Evolutionary conservation across 2,329 filamentous ascomycete species (phyloP).

Genomic region (Penicillium polonicum): DNA sequence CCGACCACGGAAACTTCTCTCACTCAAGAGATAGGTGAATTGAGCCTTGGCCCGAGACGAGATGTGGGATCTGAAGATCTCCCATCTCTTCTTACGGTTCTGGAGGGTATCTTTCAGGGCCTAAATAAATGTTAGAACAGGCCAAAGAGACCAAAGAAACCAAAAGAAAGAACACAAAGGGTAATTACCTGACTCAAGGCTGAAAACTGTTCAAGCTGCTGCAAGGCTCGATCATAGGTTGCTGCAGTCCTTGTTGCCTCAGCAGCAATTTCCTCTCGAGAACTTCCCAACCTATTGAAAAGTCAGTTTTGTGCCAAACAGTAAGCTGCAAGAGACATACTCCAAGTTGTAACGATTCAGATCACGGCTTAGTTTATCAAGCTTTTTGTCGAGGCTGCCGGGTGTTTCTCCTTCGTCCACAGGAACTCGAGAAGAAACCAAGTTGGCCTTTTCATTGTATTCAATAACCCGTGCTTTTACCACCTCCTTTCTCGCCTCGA

Average conservation of each 20-base stretch:
- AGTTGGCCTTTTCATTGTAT: conserved; percentile 56
- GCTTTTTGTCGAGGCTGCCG: conserved; percentile 49
- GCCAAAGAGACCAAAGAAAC: conserved; percentile 15
- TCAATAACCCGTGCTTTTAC: conserved; percentile 52
- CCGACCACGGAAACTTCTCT: conserved; percentile 82
- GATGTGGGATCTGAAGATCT: conserved; percentile 77
- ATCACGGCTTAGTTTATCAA: conserved; percentile 56
- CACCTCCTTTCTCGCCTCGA: conserved; percentile 51
- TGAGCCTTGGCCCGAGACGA: conserved; percentile 80
- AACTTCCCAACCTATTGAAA: conserved; percentile 55
- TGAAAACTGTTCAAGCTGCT: conserved; percentile 40
- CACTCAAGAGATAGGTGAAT: conserved; percentile 84
- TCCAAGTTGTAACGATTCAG: conserved; percentile 57
- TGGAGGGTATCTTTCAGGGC: conserved; percentile 60
- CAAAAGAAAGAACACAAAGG: not conserved
- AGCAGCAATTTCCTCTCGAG: conserved; percentile 63
- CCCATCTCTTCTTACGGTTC: conserved; percentile 73
- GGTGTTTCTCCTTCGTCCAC: conserved; percentile 66
- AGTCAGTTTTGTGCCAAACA: conserved; percentile 25
- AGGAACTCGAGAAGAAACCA: conserved; percentile 58
- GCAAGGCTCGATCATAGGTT: conserved; percentile 38
- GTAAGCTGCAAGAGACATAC: conserved; percentile 27
- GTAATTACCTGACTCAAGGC: conserved; percentile 40
- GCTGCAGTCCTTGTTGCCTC: conserved; percentile 40
- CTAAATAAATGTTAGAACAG: conserved; percentile 32